Base-by-base conservation (phyloP, 2,329 filamentous ascomycete species). In the Aschersonia sp. region DNA sequence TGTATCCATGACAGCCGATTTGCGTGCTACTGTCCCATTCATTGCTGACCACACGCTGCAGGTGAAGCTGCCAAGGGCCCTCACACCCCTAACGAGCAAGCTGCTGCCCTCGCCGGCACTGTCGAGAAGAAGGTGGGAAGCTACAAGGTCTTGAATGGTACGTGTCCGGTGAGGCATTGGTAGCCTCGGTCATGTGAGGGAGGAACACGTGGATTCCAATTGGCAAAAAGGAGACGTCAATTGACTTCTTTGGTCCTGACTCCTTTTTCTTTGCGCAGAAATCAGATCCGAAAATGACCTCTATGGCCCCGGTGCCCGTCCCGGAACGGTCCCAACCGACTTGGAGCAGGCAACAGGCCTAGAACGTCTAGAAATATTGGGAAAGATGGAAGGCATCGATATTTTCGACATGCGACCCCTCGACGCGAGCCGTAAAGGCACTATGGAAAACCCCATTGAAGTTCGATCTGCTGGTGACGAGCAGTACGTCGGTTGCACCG, bases 341-440 rank as follows among this genome's bases (percentile, higher is more conserved):
- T 69, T 94, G 65, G 88, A 97, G 68, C 92, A 98, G 70, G 73
- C 92, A 51, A 97, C 92, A 59, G 92, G 92, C 85, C 78, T 97
- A 51, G 92, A 98, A 77, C 89, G 92, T 79, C 79, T 98, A 59
- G 92, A 98, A 72, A 92, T 98, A 63, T 77, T 98, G 66, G 92
- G 92, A 71, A 98, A 98, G 81, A 95, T 97, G 85, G 87, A 97
- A 76, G 89, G 92, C 57, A 75, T 96, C 60, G 92, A 98, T 65
- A 76, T 97, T 66, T 98, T 98, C 74, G 89, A 98, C 73, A 95
- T 97, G 92, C 83, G 81, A 69, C 92, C 92, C 54, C 79, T 98
- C 59, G 92, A 97, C 67, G 76, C 90, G 54, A 92, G 85, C 67
- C 83, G 92, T 64, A 79, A 78, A 69, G 90, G 90, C 86, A 97